Conservation (phyloP, 805 yeast species). For the baker's yeast (Saccharomyces cerevisiae) region DNA sequence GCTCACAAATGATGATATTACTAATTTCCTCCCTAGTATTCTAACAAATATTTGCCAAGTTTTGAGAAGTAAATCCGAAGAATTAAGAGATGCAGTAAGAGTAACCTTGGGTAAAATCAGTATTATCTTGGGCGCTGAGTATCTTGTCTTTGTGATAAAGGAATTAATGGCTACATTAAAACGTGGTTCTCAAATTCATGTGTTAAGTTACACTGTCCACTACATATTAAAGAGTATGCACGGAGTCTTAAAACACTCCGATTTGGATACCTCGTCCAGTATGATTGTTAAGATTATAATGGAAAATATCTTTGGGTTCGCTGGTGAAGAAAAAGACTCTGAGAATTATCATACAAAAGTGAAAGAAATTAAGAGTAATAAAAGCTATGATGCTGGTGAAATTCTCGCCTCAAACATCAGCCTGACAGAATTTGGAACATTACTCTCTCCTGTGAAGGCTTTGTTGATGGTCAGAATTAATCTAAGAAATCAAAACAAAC, state of each 20-base stretch:
- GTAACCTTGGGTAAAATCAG: conserved; percentile 62
- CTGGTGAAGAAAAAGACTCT: conserved; percentile 91
- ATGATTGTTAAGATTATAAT: conserved; percentile 63
- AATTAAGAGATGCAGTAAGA: conserved; percentile 78
- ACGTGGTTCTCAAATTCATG: conserved; percentile 90
- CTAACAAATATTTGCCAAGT: conserved; percentile 85
- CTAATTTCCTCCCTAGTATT: conserved; percentile 64
- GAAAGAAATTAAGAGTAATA: conserved; percentile 84
- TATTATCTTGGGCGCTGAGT: conserved; percentile 58
- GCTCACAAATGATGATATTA: conserved; percentile 48
- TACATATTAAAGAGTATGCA: conserved; percentile 50
- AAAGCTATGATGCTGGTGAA: conserved; percentile 83
- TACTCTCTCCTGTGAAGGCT: conserved; percentile 63
- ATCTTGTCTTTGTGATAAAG: conserved; percentile 63
- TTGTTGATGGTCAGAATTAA: conserved; percentile 57
- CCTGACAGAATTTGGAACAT: conserved; percentile 44
- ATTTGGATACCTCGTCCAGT: conserved; percentile 57
- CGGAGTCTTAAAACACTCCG: conserved; percentile 50
- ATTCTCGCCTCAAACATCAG: conserved; percentile 58
- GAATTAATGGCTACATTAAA: conserved; percentile 74
- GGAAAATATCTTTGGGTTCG: conserved; percentile 88
- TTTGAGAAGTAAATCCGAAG: conserved; percentile 76
- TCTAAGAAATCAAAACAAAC: conserved; percentile 58
- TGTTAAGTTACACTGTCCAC: conserved; percentile 82
- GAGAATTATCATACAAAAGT: conserved; percentile 80